Evolutionary conservation across 306 rosid species (phyloP), one percentile per base, ranked within the genome.

Genomic region (Medicago arabica): DNA sequence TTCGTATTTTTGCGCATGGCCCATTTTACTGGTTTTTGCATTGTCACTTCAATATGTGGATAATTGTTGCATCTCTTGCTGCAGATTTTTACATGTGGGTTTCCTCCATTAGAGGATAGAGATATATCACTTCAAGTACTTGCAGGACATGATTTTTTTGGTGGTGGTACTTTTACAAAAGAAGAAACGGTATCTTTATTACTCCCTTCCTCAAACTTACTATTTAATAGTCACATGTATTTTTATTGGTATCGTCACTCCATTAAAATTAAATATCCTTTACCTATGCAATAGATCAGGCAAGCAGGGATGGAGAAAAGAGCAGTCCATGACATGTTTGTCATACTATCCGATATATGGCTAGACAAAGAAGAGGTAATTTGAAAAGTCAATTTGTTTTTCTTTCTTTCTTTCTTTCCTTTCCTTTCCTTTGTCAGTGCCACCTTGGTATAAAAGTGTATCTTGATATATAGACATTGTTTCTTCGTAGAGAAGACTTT

Each of bases 61-160:
- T 82, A 67, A 23, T 38, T 72, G 23, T 63, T 78, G 67, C 71
- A 53, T 34, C 34, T 46, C 68, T 41, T 43, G 67, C 53, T 82
- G 74, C 79, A 92, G 98, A 97, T 95, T 31, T 71, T 88, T 69
- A 90, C 97, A 8, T 95, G 97, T 74, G 97, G 98, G 75, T 95
- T 95, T 79, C 98, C 98, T 68, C 96, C 96, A 40, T 68, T 92
- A 72, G 97, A 90, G 76, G 97, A 89, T 53, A 90, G 98, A 81
- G 89, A 88, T 43, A 89, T 89, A 80, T 92, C 93, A 54, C 83
- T 85, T 74, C 87, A 86, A 84, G 53, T 72, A 70, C 84, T 87
- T 67, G 82, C 92, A 17, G 96, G 96, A 31, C 93, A 85, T 67
- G 97, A 92, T 88, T 83, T 87, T 77, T 92, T 90, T 79, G 96